These are phyloP conservation scores for Sugiyamaella neomexicana DNA, from an alignment of 1,139 yeast genomes.

Conservation along the genomic window DNA sequence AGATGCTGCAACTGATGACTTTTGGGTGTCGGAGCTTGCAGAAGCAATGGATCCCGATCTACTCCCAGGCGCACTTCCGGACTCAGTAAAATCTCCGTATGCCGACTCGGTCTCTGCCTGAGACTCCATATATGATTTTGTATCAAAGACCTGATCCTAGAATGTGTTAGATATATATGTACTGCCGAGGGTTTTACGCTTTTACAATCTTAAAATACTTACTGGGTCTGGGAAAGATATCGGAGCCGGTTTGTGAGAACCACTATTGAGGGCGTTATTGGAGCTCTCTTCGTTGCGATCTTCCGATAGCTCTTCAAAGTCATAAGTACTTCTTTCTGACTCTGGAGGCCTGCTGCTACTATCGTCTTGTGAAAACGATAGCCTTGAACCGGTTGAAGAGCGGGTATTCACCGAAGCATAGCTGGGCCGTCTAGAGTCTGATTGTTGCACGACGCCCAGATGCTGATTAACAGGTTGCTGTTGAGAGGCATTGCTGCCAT, in stretches of 20 bases:
- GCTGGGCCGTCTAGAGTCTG: conserved; percentile 25
- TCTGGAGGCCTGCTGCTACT: background rate
- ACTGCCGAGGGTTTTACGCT: background rate
- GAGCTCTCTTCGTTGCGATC: background rate
- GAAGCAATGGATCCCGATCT: conserved; percentile 31
- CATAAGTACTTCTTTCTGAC: conserved; percentile 1
- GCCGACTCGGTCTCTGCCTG: background rate
- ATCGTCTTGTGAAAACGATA: conserved; percentile 12
- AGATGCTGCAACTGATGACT: conserved; percentile 9
- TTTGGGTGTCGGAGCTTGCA: conserved; percentile 20
- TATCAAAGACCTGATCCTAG: conserved; percentile 18
- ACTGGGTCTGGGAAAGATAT: conserved; percentile 23
- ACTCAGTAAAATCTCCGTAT: conserved; percentile 3
- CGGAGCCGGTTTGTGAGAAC: conserved; percentile 11
- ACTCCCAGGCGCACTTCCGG: conserved; percentile 15
- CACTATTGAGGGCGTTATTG: background rate
- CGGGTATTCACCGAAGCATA: conserved; percentile 24
- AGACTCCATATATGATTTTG: conserved; percentile 15
- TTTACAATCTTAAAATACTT: background rate
- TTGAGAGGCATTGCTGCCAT: conserved; percentile 7
- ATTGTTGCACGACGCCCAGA: conserved; percentile 1
- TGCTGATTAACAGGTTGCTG: conserved; percentile 9
- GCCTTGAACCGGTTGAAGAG: conserved; percentile 19
- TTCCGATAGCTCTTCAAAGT: conserved; percentile 1
- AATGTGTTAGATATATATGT: background rate